Base-by-base conservation (phyloP, 176 grass and related monocot species). In the Rhynchospora tenuis region DNA sequence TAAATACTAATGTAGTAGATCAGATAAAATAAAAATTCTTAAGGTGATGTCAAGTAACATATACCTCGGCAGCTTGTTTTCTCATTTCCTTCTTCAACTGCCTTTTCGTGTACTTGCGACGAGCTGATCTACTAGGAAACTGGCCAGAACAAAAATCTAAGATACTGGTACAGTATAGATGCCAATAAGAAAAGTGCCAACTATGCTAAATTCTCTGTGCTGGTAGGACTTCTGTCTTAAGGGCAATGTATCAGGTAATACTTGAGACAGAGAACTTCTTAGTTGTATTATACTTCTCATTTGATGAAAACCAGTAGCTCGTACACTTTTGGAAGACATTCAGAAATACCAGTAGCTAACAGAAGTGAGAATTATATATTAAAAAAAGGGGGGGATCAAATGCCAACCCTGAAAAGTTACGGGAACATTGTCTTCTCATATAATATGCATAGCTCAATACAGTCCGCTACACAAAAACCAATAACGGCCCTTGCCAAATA, bases 61-160 rank as follows among this genome's bases (percentile, higher is more conserved):
- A 61, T 87, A 98, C 92, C 92, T 95, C 85, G 79, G 59, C 81
- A 26, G 52, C 31, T 70, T 84, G 79, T 12, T 83, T 59, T 51
- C 87, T 91, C 20, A 66, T 46, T 88, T 65, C 60, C 59, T 75
- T 45, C 81, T 33, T 83, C 80, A 79, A 50, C n/a, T 68, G 60
- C 80, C 86, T 88, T 86, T 93, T 89, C 19, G 84, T 33, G 59
- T 90, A 87, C 83, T 84, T 98, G 72, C 95, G 90, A 74, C 87
- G 87, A 87, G 86, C 64, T 70, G 86, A 90, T 91, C 90, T 90
- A 80, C 89, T 87, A 59, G 43, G 68, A 46, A 69, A 4, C 93
- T 98, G 79, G 90, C 38, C 73, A 85, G 79, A 47, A 23, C 11
- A 9, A 72, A 15, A 71, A 47, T 45, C 33, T 47, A 77, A 38